Evolutionary conservation across 73 alveolate species (phyloP).

Genomic region (Tetrahymena thermophila): DNA sequence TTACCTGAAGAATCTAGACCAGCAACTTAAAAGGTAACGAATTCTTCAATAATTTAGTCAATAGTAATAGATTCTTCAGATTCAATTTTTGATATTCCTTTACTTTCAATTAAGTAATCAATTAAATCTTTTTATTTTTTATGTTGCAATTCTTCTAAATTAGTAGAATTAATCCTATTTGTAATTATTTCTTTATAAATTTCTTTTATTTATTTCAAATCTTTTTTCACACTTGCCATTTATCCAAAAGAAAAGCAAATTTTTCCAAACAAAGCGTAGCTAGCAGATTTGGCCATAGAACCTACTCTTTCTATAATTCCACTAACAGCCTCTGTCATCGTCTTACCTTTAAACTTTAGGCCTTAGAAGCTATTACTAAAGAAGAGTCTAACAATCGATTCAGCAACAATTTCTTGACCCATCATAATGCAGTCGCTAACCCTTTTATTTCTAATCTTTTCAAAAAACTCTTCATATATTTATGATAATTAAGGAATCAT

Average conservation of each 20-base stretch:
- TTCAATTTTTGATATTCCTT: not conserved
- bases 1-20: not conserved
- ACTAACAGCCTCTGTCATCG: not conserved
- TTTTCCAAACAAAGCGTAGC: not conserved
- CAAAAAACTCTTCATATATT: not conserved
- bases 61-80: not conserved
- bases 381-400: not conserved
- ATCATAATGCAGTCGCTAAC: not conserved
- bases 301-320: not conserved
- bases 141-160: not conserved
- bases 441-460: not conserved
- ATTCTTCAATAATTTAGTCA: not conserved
- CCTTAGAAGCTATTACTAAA: not conserved
- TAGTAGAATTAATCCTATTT: not conserved
- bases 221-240: not conserved
- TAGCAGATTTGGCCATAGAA: not conserved
- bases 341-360: not conserved
- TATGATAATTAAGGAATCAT: not conserved
- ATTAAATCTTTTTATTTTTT: not conserved
- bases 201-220: not conserved
- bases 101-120: not conserved
- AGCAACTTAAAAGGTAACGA: not conserved
- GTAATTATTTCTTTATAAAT: not conserved
- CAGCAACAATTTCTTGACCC: not conserved
- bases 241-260: not conserved